Conservation (phyloP, 225 moss, liverwort and hornwort genomes). For the Pleurozium schreberi region DNA sequence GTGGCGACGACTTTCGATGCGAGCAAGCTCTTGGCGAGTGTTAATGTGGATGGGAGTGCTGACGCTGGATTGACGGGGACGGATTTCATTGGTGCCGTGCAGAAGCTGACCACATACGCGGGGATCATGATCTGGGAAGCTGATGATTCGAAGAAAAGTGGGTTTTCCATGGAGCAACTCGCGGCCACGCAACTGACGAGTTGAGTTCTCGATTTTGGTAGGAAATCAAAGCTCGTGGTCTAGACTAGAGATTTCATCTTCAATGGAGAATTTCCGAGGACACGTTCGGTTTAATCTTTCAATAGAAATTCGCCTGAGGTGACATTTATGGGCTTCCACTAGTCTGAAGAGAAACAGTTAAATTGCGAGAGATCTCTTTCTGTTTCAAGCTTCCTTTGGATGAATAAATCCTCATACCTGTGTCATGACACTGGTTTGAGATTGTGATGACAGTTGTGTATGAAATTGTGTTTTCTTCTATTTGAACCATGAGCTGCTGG, state of each 20-base stretch:
- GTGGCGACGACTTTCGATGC: background rate
- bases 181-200: background rate
- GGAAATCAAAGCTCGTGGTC: background rate
- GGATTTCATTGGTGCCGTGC: background rate
- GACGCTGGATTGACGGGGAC: background rate
- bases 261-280: background rate
- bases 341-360: background rate
- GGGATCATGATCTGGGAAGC: constrained; percentile 34
- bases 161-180: constrained; percentile 1
- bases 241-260: background rate
- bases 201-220: background rate
- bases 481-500: background rate
- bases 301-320: background rate
- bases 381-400: background rate
- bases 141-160: background rate
- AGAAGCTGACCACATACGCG: background rate
- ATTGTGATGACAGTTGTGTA: background rate
- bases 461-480: background rate
- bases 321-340: too few relatives aligned
- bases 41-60: background rate
- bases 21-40: constrained; percentile 3
- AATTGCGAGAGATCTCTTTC: background rate
- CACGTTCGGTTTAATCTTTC: background rate
- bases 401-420: background rate
- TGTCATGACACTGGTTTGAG: background rate